These are phyloP conservation scores for Thalassiosira mediterranea DNA, from an alignment of 352 stramenopile genomes.

Conservation along the genomic window DNA sequence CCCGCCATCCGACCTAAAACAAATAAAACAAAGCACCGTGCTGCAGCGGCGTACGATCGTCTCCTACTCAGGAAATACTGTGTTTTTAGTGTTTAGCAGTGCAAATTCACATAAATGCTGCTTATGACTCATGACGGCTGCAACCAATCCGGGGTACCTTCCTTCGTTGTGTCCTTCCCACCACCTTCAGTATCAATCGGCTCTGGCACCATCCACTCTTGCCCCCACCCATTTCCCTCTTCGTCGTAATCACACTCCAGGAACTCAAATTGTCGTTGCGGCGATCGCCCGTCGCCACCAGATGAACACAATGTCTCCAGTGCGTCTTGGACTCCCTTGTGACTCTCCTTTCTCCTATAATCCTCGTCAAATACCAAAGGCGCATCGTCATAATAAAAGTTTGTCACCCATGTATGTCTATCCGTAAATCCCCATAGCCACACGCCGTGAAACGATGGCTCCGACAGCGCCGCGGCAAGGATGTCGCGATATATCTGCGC, in stretches of 20 bases:
- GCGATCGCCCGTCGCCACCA: slow-evolving; percentile 40
- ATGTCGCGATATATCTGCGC: slow-evolving; percentile 83
- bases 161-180: slow-evolving; percentile 38
- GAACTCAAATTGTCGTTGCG: slow-evolving; percentile 28
- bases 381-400: slow-evolving; percentile 82
- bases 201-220: slow-evolving; percentile 72
- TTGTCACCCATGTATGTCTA: slow-evolving; percentile 78
- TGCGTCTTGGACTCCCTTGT: slow-evolving; percentile 70
- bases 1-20: no score
- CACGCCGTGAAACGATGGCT: slow-evolving; percentile 82
- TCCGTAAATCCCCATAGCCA: slow-evolving; percentile 87
- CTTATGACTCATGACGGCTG: slow-evolving; percentile 27
- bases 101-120: no score
- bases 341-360: slow-evolving; percentile 69
- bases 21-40: no score
- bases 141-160: slow-evolving; percentile 50
- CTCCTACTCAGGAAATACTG: no score
- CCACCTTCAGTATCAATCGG: slow-evolving; percentile 25
- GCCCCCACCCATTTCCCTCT: slow-evolving; percentile 67
- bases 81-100: no score
- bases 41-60: no score
- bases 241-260: slow-evolving; percentile 60
- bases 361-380: slow-evolving; percentile 80
- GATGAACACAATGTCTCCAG: slow-evolving; percentile 59
- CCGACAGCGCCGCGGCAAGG: slow-evolving; percentile 73